These are phyloP conservation scores for Suaeda aralocaspica DNA, from an alignment of 148 eudicot species.

Conservation along the genomic window DNA sequence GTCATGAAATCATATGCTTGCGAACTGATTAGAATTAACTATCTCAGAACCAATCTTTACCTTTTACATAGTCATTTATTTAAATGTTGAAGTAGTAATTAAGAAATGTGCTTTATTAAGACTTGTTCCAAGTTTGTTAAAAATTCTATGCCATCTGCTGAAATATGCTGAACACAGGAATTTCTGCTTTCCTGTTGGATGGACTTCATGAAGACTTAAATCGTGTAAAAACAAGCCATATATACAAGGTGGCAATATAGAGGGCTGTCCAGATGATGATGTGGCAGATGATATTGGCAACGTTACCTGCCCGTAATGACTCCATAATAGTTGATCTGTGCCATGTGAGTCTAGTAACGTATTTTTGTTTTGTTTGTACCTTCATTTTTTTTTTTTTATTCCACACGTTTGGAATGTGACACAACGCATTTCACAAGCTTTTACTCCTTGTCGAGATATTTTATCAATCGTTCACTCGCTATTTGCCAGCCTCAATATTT, in stretches of 20 bases:
- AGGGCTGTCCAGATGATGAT: constrained; percentile 49
- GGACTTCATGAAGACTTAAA: constrained; percentile 92
- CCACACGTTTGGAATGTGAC: too few species aligned
- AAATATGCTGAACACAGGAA: constrained; percentile 46
- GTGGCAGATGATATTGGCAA: constrained; percentile 77
- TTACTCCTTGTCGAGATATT: too few species aligned
- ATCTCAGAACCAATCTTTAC: too few species aligned
- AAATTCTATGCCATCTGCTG: constrained; percentile 1
- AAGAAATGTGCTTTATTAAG: too few species aligned
- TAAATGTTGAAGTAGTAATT: too few species aligned
- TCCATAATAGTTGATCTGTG: constrained; percentile 74
- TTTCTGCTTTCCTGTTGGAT: constrained; percentile 83
- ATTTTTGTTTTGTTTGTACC: constrained; percentile 7
- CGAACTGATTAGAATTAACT: too few species aligned
- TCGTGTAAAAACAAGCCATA: constrained; percentile 76
- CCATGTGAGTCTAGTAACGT: constrained; percentile 50
- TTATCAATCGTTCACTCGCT: too few species aligned
- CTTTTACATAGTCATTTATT: too few species aligned
- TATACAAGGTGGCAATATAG: constrained; percentile 50
- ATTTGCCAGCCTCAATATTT: too few species aligned
- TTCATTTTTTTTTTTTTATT: too few species aligned
- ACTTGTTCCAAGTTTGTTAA: not conserved
- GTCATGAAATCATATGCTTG: not conserved
- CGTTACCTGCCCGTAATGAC: constrained; percentile 78
- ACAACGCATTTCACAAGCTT: too few species aligned